Evolutionary conservation across 805 yeast species (phyloP), one percentile per base, ranked within the genome.

Genomic region (Yamadazyma sp.): DNA sequence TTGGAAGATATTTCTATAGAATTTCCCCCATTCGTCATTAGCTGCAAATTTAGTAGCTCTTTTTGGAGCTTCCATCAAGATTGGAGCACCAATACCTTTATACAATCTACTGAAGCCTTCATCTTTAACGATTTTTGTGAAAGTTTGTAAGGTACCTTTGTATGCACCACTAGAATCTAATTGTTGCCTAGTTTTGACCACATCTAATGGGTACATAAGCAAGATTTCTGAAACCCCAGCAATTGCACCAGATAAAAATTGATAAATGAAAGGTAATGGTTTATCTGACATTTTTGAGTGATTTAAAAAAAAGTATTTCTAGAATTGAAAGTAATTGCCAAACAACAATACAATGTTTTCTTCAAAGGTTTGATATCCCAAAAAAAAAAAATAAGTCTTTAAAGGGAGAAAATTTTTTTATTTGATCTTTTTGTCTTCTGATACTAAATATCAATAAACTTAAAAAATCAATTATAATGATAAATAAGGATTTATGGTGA

Each of bases 1-100:
- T 34, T 86, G 95, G 58, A 89, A 87, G 14, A 66, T 57, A 20
- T 70, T 69, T 48, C 78, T 77, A 74, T 88, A 91, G 48, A 88
- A 61, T 60, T 82, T 82, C 35, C 95, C 91, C 83, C 95, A 93
- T 60, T 87, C 94, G 58, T 93, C 98, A 58, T 93, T 93, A 43
- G 97, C 96, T 34, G 98, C 97, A 58, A 93, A 93, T 63, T 93
- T 93, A 47, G 96, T 89, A 27, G 98, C 98, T 70, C 99, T 80
- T 73, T 93, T 93, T 46, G 98, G 98, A 10, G 98, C 98, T 63
- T 93, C 99, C 98, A 93, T 93, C 53, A 93, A 71, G 49, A 93
- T 86, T 22, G 99, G 99, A 16, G 98, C 96, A 20, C 85, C 69
- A 52, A 93, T 93, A 47, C 99, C 99, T 56, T 89, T 80, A 66